Conservation (phyloP, 1,284 basidiomycete species). For the Ganoderma sp. region DNA sequence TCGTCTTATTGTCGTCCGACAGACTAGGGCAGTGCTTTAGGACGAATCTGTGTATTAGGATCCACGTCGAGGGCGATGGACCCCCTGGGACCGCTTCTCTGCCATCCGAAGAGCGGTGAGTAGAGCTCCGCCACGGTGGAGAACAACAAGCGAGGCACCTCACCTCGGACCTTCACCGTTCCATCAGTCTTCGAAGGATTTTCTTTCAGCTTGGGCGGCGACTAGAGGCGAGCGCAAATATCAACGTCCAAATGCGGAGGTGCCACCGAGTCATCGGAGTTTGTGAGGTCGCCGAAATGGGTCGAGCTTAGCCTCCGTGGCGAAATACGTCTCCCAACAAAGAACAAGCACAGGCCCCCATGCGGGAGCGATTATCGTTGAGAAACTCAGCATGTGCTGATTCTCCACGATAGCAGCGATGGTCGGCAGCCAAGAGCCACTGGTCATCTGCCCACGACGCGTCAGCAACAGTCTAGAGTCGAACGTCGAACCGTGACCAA, state of each 20-base stretch:
- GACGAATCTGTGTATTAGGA: not conserved
- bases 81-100: not conserved
- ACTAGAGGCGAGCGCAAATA: not conserved
- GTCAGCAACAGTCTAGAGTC: too few species aligned
- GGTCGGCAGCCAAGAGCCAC: too few species aligned
- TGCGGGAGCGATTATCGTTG: too few species aligned
- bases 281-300: not conserved
- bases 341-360: too few species aligned
- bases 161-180: not conserved
- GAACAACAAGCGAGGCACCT: not conserved
- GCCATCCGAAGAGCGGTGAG: not conserved
- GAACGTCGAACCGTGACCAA: not conserved
- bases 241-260: not conserved
- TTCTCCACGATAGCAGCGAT: too few species aligned
- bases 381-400: too few species aligned
- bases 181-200: not conserved
- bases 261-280: not conserved
- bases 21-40: not conserved
- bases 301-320: not conserved
- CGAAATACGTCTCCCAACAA: not conserved
- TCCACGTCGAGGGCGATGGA: not conserved
- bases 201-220: not conserved
- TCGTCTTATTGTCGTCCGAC: not conserved
- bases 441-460: too few species aligned
- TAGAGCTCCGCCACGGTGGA: not conserved